Evolutionary conservation across 139 green algal genomes (phyloP).

Genomic region (Coelastrella sp.): DNA sequence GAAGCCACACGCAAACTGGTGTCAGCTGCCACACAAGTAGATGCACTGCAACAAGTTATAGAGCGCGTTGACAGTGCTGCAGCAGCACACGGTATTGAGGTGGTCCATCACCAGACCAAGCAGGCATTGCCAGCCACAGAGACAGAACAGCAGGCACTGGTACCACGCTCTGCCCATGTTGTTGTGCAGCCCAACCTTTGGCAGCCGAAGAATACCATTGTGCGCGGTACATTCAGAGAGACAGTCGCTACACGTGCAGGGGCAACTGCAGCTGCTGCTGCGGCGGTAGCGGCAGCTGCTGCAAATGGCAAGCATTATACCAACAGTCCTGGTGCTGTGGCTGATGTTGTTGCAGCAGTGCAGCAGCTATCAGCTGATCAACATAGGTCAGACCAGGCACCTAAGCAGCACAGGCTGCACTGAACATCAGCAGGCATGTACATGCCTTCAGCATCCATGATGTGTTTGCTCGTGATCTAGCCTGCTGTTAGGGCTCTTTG

Average conservation of each 20-base stretch:
- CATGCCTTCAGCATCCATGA: not conserved
- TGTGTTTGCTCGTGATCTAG: not conserved
- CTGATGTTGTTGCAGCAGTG: not conserved
- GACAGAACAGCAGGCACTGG: not conserved
- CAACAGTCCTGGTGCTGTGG: not conserved
- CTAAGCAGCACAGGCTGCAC: conserved; percentile 15
- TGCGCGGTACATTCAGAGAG: conserved; percentile 56
- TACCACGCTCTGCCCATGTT: conserved; percentile 27
- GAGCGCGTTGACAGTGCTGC: conserved; percentile 39
- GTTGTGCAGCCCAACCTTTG: conserved; percentile 45
- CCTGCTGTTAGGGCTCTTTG: too few species aligned
- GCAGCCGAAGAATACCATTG: conserved; percentile 66
- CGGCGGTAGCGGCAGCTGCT: conserved; percentile 51
- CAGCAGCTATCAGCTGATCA: not conserved
- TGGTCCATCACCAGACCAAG: conserved; percentile 11
- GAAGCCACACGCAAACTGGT: conserved; percentile 78
- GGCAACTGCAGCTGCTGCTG: conserved; percentile 5
- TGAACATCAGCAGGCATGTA: not conserved
- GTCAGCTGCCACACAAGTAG: conserved; percentile 59
- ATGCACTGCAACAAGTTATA: conserved; percentile 64
- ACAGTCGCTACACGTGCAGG: not conserved
- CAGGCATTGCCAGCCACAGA: conserved; percentile 2
- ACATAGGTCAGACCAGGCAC: conserved; percentile 10
- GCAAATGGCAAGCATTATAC: not conserved
- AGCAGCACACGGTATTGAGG: conserved; percentile 11